Percentiles rank a stretch among this genome's conserved stretches.
These are phyloP conservation scores for Podila minutissima DNA, from an alignment of 192 early-diverging fungal species.

Conservation along the genomic window DNA sequence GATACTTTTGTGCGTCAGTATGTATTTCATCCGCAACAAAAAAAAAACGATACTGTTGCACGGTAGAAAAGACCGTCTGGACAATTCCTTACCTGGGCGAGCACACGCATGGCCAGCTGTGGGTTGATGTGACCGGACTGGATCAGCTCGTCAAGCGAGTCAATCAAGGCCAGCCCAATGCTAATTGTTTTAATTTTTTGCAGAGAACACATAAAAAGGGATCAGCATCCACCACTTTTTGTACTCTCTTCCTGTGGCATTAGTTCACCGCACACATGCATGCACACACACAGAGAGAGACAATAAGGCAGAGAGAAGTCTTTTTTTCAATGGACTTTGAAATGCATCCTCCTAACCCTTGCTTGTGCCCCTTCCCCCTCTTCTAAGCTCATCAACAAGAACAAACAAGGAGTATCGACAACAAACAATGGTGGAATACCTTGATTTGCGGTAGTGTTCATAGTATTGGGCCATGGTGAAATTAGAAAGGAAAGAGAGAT, in stretches of 20 bases:
- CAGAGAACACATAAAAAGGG: neutral
- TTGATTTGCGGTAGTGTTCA: conserved; percentile 78
- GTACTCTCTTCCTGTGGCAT: too few relatives aligned
- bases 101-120: conserved; percentile 91
- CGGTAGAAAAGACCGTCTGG: neutral
- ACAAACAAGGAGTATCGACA: too few relatives aligned
- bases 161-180: conserved; percentile 92
- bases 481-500: conserved; percentile 11
- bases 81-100: conserved; percentile 70
- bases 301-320: too few relatives aligned
- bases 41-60: too few relatives aligned
- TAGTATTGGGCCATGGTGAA: conserved; percentile 67
- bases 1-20: too few relatives aligned
- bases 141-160: conserved; percentile 97
- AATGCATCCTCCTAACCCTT: too few relatives aligned
- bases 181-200: conserved; percentile 33
- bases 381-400: neutral
- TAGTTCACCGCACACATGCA: too few relatives aligned
- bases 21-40: too few relatives aligned
- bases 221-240: neutral
- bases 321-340: too few relatives aligned
- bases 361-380: too few relatives aligned
- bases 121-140: conserved; percentile 89
- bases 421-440: conserved; percentile 29
- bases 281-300: too few relatives aligned